phyloP scores from a whole-genome alignment of 768 basidiomycete genomes.

The Leccinum imitatum region DNA sequence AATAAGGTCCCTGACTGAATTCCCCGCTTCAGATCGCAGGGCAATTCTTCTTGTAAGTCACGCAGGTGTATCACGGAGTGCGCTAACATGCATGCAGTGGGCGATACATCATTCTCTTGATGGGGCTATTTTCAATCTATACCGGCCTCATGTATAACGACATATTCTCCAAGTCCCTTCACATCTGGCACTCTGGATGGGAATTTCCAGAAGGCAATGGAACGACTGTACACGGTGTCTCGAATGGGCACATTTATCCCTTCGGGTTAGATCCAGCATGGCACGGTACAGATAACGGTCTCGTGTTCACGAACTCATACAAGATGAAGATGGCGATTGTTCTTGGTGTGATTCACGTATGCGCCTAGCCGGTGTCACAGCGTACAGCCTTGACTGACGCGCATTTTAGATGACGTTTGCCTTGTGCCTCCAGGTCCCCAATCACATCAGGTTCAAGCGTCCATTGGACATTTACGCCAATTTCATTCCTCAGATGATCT shows the following conservation, averaged over 20 bases:
- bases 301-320: constrained; percentile 97
- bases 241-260: constrained; percentile 76
- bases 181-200: constrained; percentile 90
- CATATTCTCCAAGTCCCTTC: constrained; percentile 91
- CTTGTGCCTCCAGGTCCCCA: constrained; percentile 92
- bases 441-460: constrained; percentile 92
- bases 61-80: constrained; percentile 7
- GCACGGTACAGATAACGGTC: constrained; percentile 88
- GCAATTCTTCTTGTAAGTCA: constrained; percentile 88
- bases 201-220: constrained; percentile 53
- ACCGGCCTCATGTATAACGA: constrained; percentile 99
- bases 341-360: constrained; percentile 91
- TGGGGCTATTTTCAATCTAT: constrained; percentile 97
- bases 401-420: constrained; percentile 92
- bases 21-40: constrained; percentile 60
- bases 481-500: constrained; percentile 96
- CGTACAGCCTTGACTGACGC: constrained; percentile 11
- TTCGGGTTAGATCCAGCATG: constrained; percentile 95
- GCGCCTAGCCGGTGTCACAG: constrained; percentile 30
- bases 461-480: constrained; percentile 86
- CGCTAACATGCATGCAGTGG: constrained; percentile 55
- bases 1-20: constrained; percentile 8
- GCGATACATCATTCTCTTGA: constrained; percentile 96
- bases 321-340: constrained; percentile 99
- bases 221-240: constrained; percentile 44